Evolutionary conservation across 2,329 filamentous ascomycete genomes (phyloP), one percentile per base, ranked within the genome.

Genomic region (Trichoderma sp.): DNA sequence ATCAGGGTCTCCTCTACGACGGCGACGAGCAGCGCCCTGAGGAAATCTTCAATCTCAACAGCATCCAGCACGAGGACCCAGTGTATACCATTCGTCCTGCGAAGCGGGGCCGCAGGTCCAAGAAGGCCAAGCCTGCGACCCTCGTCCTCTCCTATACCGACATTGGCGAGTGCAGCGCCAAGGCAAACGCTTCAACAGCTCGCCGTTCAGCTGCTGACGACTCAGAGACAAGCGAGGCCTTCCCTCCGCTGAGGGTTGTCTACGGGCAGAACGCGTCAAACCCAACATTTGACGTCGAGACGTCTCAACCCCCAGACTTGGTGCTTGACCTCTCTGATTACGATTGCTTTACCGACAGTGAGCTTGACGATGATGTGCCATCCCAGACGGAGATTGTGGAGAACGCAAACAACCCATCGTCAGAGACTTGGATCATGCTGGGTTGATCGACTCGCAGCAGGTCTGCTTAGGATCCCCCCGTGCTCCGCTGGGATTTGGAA

Each of bases 1-100:
- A 77, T 32, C 74, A 82, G 70, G 82, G 82, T 2, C 71, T 84
- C 59, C 75, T 84, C 17, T 84, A 83, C 71, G 81, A 83, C 37
- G 76, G 78, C 64, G 74, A 80, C 48, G 73, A 76, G 56, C 71
- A 76, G 13, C 76, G 77, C 9, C 70, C 71, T 5, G 76, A 76
- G 12, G 76, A 74, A 5, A 69, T 60, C 39, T 81, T 84, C 71
- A 74, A 73, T 66, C 75, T 84, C 34, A 78, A 80, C 68, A 76
- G 74, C 67, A 81, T 83, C 67, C 74, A 72, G 54, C 78, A 77
- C 54, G 74, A 76, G 19, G 80, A 78, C 58, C 79, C 80, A 0
- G 70, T 76, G 37, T 82, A 81, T 70, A 76, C 77, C 4, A 71
- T 83, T 54, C 77, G 78, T 17, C 75, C 76, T 19, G 75, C 77